Evolutionary conservation across 2,329 filamentous ascomycete species (phyloP).

Genomic region (Microsporum audouinii): DNA sequence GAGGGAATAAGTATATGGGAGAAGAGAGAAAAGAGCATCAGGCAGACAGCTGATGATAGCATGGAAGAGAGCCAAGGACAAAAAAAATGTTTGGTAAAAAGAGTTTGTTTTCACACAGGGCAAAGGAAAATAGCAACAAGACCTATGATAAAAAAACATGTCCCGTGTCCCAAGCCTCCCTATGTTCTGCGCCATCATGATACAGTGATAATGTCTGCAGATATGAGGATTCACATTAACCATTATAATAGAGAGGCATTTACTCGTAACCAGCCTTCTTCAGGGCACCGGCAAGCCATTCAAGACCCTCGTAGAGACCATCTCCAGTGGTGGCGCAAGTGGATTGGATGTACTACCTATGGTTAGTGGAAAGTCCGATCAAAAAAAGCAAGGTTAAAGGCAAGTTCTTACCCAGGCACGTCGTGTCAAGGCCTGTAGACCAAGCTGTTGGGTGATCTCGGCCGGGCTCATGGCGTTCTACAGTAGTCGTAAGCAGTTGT

Average conservation of each 20-base stretch:
- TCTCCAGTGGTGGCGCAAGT: conserved; percentile 98
- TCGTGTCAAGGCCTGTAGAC: conserved; percentile 96
- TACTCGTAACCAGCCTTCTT: conserved; percentile 52
- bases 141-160: conserved; percentile 9
- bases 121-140: conserved; percentile 7
- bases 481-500: conserved; percentile 23
- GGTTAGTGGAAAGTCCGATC: conserved; percentile 7
- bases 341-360: conserved; percentile 84
- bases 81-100: background rate
- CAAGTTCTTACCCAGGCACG: conserved; percentile 79
- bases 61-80: background rate
- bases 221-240: conserved; percentile 13
- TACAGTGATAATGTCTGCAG: conserved; percentile 10
- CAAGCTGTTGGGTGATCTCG: conserved; percentile 99
- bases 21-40: background rate
- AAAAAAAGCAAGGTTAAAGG: conserved; percentile 10
- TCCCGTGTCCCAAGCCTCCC: conserved; percentile 9
- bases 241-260: conserved; percentile 18
- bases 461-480: conserved; percentile 99
- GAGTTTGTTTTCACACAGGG: background rate
- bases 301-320: conserved; percentile 98
- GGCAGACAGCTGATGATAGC: background rate
- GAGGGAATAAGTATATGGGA: background rate
- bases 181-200: conserved; percentile 12
- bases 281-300: conserved; percentile 77